phyloP scores from a whole-genome alignment of 129 eudicot species.

The Lactuca saligna region DNA sequence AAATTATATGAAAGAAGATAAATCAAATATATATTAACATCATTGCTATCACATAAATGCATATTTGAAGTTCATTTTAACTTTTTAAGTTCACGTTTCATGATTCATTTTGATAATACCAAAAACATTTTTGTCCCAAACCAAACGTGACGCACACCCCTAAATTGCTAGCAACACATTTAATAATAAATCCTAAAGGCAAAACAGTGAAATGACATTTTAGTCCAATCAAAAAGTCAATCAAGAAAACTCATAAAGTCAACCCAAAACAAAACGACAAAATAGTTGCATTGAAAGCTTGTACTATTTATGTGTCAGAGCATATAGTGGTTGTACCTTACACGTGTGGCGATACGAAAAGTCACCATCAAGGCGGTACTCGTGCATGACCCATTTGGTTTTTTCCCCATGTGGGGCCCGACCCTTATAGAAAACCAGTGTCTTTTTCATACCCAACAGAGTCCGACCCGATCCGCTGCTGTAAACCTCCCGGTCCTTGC shows the following conservation, averaged over 20 bases:
- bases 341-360: constrained; percentile 65
- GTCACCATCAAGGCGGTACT: constrained; percentile 78
- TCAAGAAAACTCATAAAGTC: constrained; percentile 29
- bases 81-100: too few species aligned
- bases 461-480: constrained; percentile 42
- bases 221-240: constrained; percentile 43
- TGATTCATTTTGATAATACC: not conserved
- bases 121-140: not conserved
- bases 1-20: not conserved
- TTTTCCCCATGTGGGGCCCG: constrained; percentile 74
- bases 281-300: constrained; percentile 14
- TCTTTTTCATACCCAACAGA: constrained; percentile 70
- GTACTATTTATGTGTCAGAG: constrained; percentile 23
- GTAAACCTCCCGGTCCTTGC: constrained; percentile 63
- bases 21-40: not conserved
- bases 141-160: not conserved
- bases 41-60: not conserved
- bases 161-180: not conserved
- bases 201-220: constrained; percentile 28
- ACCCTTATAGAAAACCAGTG: constrained; percentile 61
- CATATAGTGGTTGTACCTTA: constrained; percentile 43
- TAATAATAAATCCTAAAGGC: not conserved
- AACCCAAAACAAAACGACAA: constrained; percentile 37
- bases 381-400: constrained; percentile 82
- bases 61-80: too few species aligned